phyloP scores from a whole-genome alignment of 2,329 filamentous ascomycete species.

The Daldinia eschscholtzii region DNA sequence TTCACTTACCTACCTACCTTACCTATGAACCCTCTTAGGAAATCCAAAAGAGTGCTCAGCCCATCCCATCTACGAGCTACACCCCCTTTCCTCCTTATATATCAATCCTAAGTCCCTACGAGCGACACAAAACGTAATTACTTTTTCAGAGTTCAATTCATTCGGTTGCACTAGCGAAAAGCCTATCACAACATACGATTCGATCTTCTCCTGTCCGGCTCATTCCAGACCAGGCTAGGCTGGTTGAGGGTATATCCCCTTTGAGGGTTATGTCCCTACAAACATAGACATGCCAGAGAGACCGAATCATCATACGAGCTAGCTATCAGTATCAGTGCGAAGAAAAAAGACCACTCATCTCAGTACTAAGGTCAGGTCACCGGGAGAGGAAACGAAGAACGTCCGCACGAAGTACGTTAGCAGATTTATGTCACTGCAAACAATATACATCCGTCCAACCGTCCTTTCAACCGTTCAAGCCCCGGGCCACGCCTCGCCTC shows the following conservation, averaged over 20 bases:
- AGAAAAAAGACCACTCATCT: constrained; percentile 33
- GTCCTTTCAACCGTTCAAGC: neutral
- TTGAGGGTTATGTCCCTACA: neutral
- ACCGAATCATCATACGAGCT: constrained; percentile 7
- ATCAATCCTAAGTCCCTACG: neutral
- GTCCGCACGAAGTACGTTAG: constrained; percentile 29
- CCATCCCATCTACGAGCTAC: neutral
- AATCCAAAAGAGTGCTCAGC: neutral
- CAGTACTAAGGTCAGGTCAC: constrained; percentile 14
- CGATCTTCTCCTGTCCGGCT: constrained; percentile 32
- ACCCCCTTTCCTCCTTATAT: neutral
- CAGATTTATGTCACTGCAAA: constrained; percentile 25
- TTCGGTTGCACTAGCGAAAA: constrained; percentile 44
- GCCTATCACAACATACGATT: constrained; percentile 43
- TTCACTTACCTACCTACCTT: too few relatives aligned
- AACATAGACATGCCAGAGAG: neutral
- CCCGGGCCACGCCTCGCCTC: constrained; percentile 15
- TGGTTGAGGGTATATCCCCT: neutral
- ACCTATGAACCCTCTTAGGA: neutral
- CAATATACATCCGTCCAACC: constrained; percentile 16
- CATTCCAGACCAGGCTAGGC: constrained; percentile 1
- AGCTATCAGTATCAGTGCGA: constrained; percentile 35
- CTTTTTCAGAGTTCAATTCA: constrained; percentile 17
- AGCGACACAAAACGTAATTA: neutral
- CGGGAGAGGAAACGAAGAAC: constrained; percentile 31